Evolutionary conservation across 805 yeast genomes (phyloP), one percentile per base, ranked within the genome.

Genomic region (Geotrichum ghanense): DNA sequence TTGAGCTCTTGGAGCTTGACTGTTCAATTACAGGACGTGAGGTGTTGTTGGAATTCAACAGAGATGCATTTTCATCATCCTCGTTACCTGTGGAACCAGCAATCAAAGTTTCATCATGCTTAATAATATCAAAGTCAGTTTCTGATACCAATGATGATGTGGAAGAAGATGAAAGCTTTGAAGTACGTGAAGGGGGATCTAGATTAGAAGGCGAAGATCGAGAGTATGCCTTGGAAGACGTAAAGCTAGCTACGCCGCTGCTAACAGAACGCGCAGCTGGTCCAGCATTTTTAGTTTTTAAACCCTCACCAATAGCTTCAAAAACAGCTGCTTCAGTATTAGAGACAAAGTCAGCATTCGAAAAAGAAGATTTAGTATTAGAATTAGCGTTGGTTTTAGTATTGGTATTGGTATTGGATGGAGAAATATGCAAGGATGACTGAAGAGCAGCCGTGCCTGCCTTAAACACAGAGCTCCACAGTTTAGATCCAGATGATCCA

Each of bases 361-460:
- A n/a, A n/a, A n/a, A n/a, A n/a, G n/a, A n/a, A n/a, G n/a, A n/a
- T n/a, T n/a, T n/a, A n/a, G n/a, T n/a, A n/a, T n/a, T n/a, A 31
- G 27, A 24, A 24, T 12, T 24, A 7, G 27, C 10, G 27, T n/a
- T 31, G 10, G 12, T n/a, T n/a, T n/a, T n/a, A n/a, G n/a, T n/a
- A n/a, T n/a, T n/a, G n/a, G n/a, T n/a, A n/a, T n/a, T n/a, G n/a
- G n/a, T n/a, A n/a, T 31, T 31, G 10, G 37, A 31, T 5, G 37
- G 37, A n/a, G 19, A 10, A n/a, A n/a, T 16, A 10, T 5, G 37
- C 17, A 31, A 31, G 17, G 37, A 31, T 10, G 37, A 31, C 37
- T 31, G 37, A 31, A 31, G 37, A 12, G 37, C 37, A 31, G 37
- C 37, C 37, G 37, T 19, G 16, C 37, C 37, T n/a, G 37, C 37